These are phyloP conservation scores for Flaveria robusta DNA, from an alignment of 129 eudicot genomes.

Conservation along the genomic window DNA sequence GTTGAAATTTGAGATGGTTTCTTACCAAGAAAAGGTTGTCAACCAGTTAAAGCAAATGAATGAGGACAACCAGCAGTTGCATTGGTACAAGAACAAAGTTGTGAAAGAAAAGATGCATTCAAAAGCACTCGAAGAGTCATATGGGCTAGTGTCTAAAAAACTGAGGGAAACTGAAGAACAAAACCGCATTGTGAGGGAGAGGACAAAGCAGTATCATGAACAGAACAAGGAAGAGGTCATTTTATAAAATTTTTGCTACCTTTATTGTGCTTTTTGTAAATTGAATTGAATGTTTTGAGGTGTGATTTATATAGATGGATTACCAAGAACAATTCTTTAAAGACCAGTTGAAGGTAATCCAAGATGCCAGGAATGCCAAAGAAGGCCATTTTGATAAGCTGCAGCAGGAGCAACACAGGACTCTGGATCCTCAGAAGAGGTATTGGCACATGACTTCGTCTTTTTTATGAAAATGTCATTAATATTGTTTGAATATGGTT, in stretches of 20 bases:
- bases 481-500: neutral
- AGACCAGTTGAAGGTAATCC: constrained; percentile 17
- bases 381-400: constrained; percentile 31
- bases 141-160: constrained; percentile 13
- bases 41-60: constrained; percentile 23
- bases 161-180: constrained; percentile 28
- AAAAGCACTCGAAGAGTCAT: constrained; percentile 25
- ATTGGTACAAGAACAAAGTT: constrained; percentile 21
- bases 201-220: constrained; percentile 21
- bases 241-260: neutral
- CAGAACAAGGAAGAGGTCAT: constrained; percentile 28
- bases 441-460: constrained; percentile 7
- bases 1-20: constrained; percentile 28
- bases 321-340: constrained; percentile 14
- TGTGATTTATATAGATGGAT: constrained; percentile 13
- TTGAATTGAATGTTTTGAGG: neutral
- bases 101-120: constrained; percentile 19
- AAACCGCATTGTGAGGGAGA: constrained; percentile 30
- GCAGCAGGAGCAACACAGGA: constrained; percentile 19
- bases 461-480: neutral
- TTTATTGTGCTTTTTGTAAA: neutral
- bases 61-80: constrained; percentile 27
- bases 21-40: constrained; percentile 31
- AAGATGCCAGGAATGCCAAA: constrained; percentile 24
- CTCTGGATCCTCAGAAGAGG: constrained; percentile 22